Percentiles rank a stretch among this genome's conserved stretches.
phyloP scores from a whole-genome alignment of 1,139 yeast species.

The Candida anutae region DNA sequence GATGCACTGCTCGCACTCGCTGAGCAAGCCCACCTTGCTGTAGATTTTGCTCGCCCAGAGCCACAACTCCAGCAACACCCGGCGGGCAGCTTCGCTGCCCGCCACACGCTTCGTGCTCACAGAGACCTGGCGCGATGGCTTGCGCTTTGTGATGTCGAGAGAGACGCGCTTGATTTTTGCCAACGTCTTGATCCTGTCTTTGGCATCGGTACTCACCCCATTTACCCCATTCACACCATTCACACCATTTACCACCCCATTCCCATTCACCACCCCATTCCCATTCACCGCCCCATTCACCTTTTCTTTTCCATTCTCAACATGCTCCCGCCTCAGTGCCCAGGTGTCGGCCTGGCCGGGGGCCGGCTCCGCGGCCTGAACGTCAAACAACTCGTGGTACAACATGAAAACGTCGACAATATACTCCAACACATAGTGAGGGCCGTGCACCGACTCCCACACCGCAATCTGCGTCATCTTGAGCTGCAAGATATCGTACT shows the following conservation, averaged over 20 bases:
- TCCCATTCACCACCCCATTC: background rate
- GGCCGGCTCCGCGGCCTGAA: conserved; percentile 4
- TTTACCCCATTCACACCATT: background rate
- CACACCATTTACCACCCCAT: background rate
- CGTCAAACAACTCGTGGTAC: conserved; percentile 48
- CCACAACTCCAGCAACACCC: conserved; percentile 60
- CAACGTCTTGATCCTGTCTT: background rate
- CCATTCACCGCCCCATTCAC: conserved; percentile 1
- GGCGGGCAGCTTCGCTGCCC: background rate
- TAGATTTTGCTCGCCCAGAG: conserved; percentile 65
- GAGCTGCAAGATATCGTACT: conserved; percentile 57
- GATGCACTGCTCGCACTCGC: conserved; percentile 67
- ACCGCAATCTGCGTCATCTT: conserved; percentile 72
- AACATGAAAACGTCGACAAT: conserved; percentile 61
- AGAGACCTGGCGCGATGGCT: background rate
- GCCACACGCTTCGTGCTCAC: background rate
- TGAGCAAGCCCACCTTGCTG: conserved; percentile 43
- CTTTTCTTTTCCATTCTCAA: conserved; percentile 1
- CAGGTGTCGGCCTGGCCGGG: conserved; percentile 19
- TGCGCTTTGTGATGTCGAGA: background rate
- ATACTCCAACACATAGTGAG: conserved; percentile 52
- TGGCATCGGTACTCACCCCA: background rate
- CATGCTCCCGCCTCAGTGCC: conserved; percentile 41
- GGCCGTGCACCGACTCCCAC: conserved; percentile 56
- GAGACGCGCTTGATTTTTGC: background rate